Base-by-base conservation (phyloP, 192 early-diverging fungal species). In the Backusella tarrabulga region DNA sequence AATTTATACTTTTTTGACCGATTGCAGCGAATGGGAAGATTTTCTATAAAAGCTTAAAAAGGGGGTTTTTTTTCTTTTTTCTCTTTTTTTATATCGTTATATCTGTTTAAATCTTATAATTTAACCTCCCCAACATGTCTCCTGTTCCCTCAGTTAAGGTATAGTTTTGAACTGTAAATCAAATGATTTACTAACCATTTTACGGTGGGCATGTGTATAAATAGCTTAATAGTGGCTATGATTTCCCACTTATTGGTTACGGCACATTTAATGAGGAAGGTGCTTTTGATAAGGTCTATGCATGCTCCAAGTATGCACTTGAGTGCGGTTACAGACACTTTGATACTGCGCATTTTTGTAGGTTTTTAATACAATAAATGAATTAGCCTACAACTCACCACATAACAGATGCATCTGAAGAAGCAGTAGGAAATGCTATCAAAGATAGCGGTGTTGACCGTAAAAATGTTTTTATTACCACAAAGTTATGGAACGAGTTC, bases 341-440 rank as follows among this genome's bases (percentile, higher is more conserved):
- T 76, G 88, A 85, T 6, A 70, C 82, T 36, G 84, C 71, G 6
- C 41, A 76, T 72, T 44, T 81, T 50, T 91, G 74, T 76, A 68
- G 38, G 74, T 67, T 1, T 34, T 14, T 23, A 32, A 14, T 17
- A 40, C 9, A 40, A 40, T 32, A 32, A 40, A 9, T 17, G 42
- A 44, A 44, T 14, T 15, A 3, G 15, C 42, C 42, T 44, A 44
- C 5, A 44, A 44, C 38, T 44, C 42, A 44, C 14, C 15, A 44
- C 69, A 35, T 4, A 71, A 40, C 1, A 66, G 38, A 96, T 80
- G 83, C 78, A 38, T 95, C 95, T 83, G 93, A 97, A 80, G 72
- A 80, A 34, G 93, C 95, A 52, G 83, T 95, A 68, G 95, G 95
- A 29, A 76, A 88, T 46, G 93, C 90, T 3, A 86, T 95, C 32